phyloP scores from a whole-genome alignment of 805 yeast species.

The Maudiozyma pseudohumilis region DNA sequence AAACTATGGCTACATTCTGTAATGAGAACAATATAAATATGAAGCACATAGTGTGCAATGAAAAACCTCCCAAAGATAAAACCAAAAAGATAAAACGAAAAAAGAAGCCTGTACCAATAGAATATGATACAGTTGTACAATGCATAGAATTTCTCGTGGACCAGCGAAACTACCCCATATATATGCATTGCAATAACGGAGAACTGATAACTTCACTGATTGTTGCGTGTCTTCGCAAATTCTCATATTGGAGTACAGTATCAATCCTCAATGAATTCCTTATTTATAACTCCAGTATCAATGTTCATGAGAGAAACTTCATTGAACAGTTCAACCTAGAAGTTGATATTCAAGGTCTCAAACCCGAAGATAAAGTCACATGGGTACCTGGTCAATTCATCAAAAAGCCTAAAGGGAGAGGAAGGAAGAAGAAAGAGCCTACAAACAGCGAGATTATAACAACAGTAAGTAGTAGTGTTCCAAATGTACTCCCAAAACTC shows the following conservation, averaged over 20 bases:
- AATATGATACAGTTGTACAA: conserved; percentile 47
- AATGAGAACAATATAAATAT: conserved; percentile 42
- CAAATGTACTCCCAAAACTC: conserved; percentile 18
- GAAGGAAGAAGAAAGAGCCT: not conserved
- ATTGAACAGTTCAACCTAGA: conserved; percentile 71
- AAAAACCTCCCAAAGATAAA: conserved; percentile 10
- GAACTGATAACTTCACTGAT: conserved; percentile 77
- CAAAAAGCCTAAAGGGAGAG: conserved; percentile 4
- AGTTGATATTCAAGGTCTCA: conserved; percentile 39
- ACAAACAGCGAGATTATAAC: conserved; percentile 6
- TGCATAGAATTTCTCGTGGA: conserved; percentile 57
- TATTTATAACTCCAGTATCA: conserved; percentile 64
- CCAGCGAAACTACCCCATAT: conserved; percentile 54
- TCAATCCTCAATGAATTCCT: conserved; percentile 81
- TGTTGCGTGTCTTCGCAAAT: conserved; percentile 75
- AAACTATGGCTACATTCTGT: conserved; percentile 42
- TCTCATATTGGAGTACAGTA: conserved; percentile 81
- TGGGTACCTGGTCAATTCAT: conserved; percentile 27
- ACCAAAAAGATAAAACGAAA: conserved; percentile 53
- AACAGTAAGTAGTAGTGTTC: conserved; percentile 10
- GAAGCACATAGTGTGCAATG: conserved; percentile 40
- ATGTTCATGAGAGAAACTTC: conserved; percentile 72
- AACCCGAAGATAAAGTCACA: conserved; percentile 22
- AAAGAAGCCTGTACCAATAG: conserved; percentile 76
- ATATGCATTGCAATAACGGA: conserved; percentile 82